A percentile compares a stretch with the other conserved stretches of the same genome.
Evolutionary conservation across 2,329 filamentous ascomycete genomes (phyloP).

Genomic region (Diplocarpon mali): DNA sequence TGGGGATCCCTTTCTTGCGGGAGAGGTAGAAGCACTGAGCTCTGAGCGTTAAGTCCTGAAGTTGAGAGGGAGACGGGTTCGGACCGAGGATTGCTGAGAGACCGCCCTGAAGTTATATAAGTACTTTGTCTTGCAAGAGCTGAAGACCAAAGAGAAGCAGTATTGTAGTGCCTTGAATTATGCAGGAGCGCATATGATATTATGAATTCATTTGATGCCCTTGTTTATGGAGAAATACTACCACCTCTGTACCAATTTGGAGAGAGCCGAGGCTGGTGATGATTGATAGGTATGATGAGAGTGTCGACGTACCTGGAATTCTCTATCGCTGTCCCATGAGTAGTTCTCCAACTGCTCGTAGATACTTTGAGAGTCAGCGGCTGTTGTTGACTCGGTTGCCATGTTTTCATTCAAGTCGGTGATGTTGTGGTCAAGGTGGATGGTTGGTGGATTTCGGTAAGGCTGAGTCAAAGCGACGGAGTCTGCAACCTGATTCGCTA

Average conservation of each 20-base stretch:
- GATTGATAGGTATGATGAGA: neutral
- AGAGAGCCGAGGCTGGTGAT: conserved; percentile 15
- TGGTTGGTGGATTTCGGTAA: neutral
- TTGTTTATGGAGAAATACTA: too few relatives aligned
- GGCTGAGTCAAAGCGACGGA: conserved; percentile 3
- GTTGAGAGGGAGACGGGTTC: conserved; percentile 41
- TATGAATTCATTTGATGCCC: too few relatives aligned
- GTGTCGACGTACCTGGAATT: conserved; percentile 45
- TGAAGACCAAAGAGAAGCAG: neutral
- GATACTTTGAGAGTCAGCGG: conserved; percentile 30
- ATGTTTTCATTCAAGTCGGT: conserved; percentile 6
- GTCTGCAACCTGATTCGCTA: too few relatives aligned
- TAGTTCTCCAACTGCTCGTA: conserved; percentile 55
- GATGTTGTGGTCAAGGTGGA: neutral
- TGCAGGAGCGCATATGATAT: too few relatives aligned
- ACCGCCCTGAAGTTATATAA: conserved; percentile 36
- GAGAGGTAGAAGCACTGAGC: conserved; percentile 62
- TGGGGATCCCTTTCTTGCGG: conserved; percentile 34
- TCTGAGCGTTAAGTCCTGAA: conserved; percentile 47
- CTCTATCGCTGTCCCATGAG: conserved; percentile 54
- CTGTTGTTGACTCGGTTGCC: conserved; percentile 11
- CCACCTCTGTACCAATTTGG: neutral
- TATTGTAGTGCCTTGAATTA: too few relatives aligned
- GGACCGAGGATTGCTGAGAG: conserved; percentile 53
- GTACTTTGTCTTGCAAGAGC: neutral